A percentile compares a stretch with the other conserved stretches of the same genome.
Evolutionary conservation across 805 yeast genomes (phyloP).

Genomic region (Suhomyces faveliae): DNA sequence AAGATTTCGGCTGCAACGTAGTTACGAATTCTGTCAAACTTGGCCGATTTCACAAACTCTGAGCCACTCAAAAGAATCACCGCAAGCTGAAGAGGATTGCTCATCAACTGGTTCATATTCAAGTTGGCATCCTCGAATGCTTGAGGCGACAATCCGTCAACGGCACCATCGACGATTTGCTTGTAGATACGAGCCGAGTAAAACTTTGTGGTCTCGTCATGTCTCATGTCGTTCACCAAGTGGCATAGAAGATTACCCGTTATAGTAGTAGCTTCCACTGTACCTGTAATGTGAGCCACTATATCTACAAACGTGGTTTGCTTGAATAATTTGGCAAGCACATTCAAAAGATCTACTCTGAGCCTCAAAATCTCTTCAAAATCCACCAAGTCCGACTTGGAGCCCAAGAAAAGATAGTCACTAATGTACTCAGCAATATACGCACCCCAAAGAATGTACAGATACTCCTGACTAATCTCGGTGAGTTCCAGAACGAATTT

Average conservation of each 20-base stretch:
- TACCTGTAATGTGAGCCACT: not conserved
- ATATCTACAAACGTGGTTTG: not conserved
- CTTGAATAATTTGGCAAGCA: not conserved
- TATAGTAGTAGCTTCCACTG: not conserved
- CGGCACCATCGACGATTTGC: constrained; percentile 4
- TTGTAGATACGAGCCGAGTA: constrained; percentile 13
- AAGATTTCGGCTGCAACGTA: constrained; percentile 63
- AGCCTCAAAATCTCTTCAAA: constrained; percentile 5
- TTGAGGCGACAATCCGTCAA: constrained; percentile 15
- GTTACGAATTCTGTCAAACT: constrained; percentile 55
- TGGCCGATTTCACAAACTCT: constrained; percentile 32
- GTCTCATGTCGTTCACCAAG: constrained; percentile 1
- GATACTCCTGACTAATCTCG: not conserved
- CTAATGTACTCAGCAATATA: constrained; percentile 20
- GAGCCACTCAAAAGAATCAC: constrained; percentile 31
- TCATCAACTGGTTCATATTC: constrained; percentile 32
- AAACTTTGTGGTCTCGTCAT: not conserved
- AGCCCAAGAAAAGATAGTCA: constrained; percentile 19
- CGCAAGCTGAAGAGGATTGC: constrained; percentile 31
- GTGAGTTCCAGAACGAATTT: constrained; percentile 13
- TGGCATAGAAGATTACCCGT: not conserved
- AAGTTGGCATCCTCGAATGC: constrained; percentile 19
- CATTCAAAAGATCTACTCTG: not conserved
- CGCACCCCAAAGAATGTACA: constrained; percentile 9
- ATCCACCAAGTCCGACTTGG: not conserved